Base-by-base conservation (phyloP, 495 filamentous ascomycete genomes). In the Paragyromitra xinjiangensis region DNA sequence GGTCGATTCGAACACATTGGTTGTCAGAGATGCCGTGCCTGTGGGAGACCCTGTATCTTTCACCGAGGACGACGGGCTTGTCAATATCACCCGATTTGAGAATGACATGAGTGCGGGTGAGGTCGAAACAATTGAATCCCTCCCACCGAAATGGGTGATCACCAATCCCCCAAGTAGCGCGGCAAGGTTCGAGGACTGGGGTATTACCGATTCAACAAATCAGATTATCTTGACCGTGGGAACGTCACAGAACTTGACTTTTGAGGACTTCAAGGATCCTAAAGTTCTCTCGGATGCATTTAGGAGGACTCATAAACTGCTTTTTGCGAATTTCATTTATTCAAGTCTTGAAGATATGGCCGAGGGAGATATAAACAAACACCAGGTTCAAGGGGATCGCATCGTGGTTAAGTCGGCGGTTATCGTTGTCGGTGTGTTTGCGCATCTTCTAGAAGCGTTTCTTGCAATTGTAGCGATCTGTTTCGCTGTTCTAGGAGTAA, bases 61-160 rank as follows among this genome's bases (percentile, higher is more conserved):
- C 11, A 64, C 71, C 1, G n/a, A 78, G 0, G 65, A 59, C 0
- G 75, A 75, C 62, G 45, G 44, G n/a, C 55, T 84, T 6, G 85
- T 87, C 64, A 85, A 87, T 22, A 69, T 65, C 16, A 79, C 79
- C 0, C 65, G 75, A 1, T 84, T 87, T 51, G 85, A 85, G 48
- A 81, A 64, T 37, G 58, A 84, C 7, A 11, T 84, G 0, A 77
- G 74, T 6, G 68, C 67, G 1, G 83, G 82, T 11, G 67, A 1
- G 40, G 56, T 5, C 14, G 64, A 26, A 39, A 19, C 59, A 29
- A 29, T 34, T 40, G 19, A 39, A 19, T 6, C 7, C 19, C 6
- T 24, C 22, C 5, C 39, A n/a, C 16, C 64, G 0, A 76, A 79
- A 51, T 71, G 64, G 22, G 59, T 77, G 2, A 65, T 74, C 24